phyloP scores from a whole-genome alignment of 331 rosid species.

The Saraca asoca region DNA sequence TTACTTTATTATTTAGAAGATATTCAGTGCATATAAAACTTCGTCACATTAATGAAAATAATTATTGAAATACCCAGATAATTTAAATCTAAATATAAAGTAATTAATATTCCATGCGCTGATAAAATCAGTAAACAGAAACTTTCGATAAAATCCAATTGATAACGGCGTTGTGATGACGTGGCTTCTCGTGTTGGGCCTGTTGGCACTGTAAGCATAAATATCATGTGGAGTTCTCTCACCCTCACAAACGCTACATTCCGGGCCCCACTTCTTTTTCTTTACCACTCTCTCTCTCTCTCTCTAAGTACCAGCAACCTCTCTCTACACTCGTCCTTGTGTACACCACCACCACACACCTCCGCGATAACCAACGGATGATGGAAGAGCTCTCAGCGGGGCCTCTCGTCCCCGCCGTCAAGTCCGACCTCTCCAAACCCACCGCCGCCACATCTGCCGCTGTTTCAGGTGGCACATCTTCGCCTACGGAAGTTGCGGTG shows the following conservation, averaged over 20 bases:
- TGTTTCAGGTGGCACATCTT: slow-evolving; percentile 15
- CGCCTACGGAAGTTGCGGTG: slow-evolving; percentile 11
- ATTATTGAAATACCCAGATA: no score
- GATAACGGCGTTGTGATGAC: slow-evolving; percentile 9
- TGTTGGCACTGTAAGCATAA: slow-evolving; percentile 3
- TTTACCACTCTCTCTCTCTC: slow-evolving; percentile 1
- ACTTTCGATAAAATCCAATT: no score
- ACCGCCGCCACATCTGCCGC: slow-evolving; percentile 9
- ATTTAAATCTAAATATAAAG: no score
- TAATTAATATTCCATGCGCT: no score
- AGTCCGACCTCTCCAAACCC: slow-evolving; percentile 30
- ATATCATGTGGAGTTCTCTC: slow-evolving; percentile 44
- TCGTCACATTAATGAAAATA: no score
- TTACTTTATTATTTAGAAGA: no score
- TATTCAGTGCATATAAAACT: no score
- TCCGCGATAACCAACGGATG: slow-evolving; percentile 6
- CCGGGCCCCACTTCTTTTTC: slow-evolving; percentile 34
- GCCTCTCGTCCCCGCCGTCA: slow-evolving; percentile 57
- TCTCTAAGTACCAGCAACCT: slow-evolving; percentile 9
- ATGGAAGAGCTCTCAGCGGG: slow-evolving; percentile 55
- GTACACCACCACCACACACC: slow-evolving; percentile 11
- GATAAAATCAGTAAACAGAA: no score
- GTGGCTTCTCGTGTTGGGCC: slow-evolving; percentile 36
- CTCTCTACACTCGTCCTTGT: neutral
- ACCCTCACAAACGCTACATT: slow-evolving; percentile 36